Evolutionary conservation across 345 rosid species (phyloP).

Genomic region (Zanthoxylum bungeanum): DNA sequence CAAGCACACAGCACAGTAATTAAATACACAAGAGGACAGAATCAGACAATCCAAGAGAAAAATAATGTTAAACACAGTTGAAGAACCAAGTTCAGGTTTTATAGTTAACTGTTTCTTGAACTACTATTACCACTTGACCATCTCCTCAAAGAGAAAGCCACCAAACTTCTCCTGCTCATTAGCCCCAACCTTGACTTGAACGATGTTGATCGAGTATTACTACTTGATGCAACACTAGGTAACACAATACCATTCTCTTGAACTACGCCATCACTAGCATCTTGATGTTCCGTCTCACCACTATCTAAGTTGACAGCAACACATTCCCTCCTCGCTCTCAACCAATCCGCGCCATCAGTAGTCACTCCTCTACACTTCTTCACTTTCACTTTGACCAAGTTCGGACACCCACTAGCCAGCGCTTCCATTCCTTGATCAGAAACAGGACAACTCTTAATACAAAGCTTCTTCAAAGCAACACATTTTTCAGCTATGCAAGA

Average conservation of each 20-base stretch:
- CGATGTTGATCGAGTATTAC: slow-evolving; percentile 49
- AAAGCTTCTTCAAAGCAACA: slow-evolving; percentile 67
- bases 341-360: slow-evolving; percentile 43
- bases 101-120: slow-evolving; percentile 32
- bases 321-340: slow-evolving; percentile 42
- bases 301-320: slow-evolving; percentile 60
- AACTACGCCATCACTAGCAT: slow-evolving; percentile 51
- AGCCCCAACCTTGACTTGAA: slow-evolving; percentile 66
- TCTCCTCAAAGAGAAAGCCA: slow-evolving; percentile 74
- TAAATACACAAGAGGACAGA: slow-evolving; percentile 23
- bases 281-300: slow-evolving; percentile 45
- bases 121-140: slow-evolving; percentile 48
- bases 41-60: slow-evolving; percentile 22
- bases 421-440: slow-evolving; percentile 73
- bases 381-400: slow-evolving; percentile 75
- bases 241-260: slow-evolving; percentile 50
- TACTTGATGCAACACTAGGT: slow-evolving; percentile 42
- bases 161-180: slow-evolving; percentile 63
- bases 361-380: slow-evolving; percentile 82
- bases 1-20: slow-evolving; percentile 27
- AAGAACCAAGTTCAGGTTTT: slow-evolving; percentile 9
- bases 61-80: slow-evolving; percentile 24
- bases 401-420: slow-evolving; percentile 67
- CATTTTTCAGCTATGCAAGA: slow-evolving; percentile 68
- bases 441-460: slow-evolving; percentile 65